phyloP scores from a whole-genome alignment of 352 stramenopile genomes.

The Globisporangium ultimum region DNA sequence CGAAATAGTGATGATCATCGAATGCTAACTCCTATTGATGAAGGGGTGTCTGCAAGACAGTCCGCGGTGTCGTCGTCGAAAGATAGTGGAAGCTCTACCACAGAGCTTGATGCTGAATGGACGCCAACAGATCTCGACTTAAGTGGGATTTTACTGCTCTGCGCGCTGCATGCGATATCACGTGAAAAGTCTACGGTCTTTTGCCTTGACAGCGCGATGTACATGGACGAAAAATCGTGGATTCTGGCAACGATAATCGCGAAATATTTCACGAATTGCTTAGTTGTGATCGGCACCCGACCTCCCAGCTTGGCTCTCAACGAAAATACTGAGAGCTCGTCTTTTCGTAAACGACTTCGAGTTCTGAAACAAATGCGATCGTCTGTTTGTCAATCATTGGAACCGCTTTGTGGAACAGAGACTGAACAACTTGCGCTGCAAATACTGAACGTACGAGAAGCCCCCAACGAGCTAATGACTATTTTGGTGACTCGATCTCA shows the following conservation, averaged over 20 bases:
- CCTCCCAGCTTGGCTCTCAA: conserved; percentile 59
- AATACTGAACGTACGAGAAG: conserved; percentile 54
- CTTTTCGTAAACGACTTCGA: conserved; percentile 72
- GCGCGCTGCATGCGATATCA: conserved; percentile 73
- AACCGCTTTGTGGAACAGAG: conserved; percentile 49
- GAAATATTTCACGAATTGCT: conserved; percentile 86
- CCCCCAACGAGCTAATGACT: conserved; percentile 53
- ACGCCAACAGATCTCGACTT: conserved; percentile 60
- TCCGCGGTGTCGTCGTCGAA: not conserved
- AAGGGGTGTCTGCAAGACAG: not conserved
- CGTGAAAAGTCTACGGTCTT: conserved; percentile 66
- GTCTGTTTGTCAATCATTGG: conserved; percentile 41
- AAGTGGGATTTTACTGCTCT: conserved; percentile 74
- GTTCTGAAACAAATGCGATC: conserved; percentile 66
- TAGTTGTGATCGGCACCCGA: conserved; percentile 67
- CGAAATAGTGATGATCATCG: conserved; percentile 21
- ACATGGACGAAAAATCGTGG: conserved; percentile 88
- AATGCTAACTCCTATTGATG: conserved; percentile 10
- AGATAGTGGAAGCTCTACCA: not conserved
- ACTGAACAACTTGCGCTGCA: conserved; percentile 63
- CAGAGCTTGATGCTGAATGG: conserved; percentile 39
- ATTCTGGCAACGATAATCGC: conserved; percentile 73
- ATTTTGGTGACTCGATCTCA: conserved; percentile 76
- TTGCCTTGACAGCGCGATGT: conserved; percentile 83
- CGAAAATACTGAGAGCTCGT: conserved; percentile 73